Base-by-base conservation (phyloP, 2,329 filamentous ascomycete genomes). In the Biscogniauxia marginata region DNA sequence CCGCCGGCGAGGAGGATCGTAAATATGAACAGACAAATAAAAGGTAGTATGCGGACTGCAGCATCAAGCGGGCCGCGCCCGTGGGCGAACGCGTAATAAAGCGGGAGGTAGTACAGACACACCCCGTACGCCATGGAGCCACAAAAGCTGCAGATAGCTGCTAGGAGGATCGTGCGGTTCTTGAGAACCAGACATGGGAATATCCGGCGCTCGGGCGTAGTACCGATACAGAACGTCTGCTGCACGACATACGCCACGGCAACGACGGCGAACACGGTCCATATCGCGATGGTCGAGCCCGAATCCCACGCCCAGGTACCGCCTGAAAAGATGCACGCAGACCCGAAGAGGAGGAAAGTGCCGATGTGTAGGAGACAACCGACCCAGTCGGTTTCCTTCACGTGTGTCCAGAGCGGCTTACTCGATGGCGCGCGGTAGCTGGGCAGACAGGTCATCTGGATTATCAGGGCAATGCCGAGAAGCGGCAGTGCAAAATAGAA, bases 61-160 rank as follows among this genome's bases (percentile, higher is more conserved):
- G 76, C 73, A 47, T 71, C 61, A 18, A 78, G 65, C 0, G 75
- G 70, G 3, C 57, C 65, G 52, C 81, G 79, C 4, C 71, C 70
- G 9, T 70, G 70, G 1, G 73, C 73, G 63, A 82, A 83, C 53
- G 77, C 75, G 67, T 82, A 82, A 65, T 75, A 81, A 7, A 83
- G 65, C 0, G 81, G 80, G 23, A 81, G 76, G 64, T 78, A 83
- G 66, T 81, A 84, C 7, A 77, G 67, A 0, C 70, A 50, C 45
- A 77, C 71, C 50, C 75, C 76, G 44, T 74, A 61, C 3, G 64
- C 65, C 1, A 71, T 68, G 11, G 65, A 69, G 7, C 67, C 67
- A 30, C 66, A 66, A 5, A 72, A 65, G 8, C 71, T 77, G 18
- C 69, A 65, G 23, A 78, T 62, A 58, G 74, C 78, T 0, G 84